phyloP scores from a whole-genome alignment of 2,329 filamentous ascomycete species.

The Lachnellula arida region DNA sequence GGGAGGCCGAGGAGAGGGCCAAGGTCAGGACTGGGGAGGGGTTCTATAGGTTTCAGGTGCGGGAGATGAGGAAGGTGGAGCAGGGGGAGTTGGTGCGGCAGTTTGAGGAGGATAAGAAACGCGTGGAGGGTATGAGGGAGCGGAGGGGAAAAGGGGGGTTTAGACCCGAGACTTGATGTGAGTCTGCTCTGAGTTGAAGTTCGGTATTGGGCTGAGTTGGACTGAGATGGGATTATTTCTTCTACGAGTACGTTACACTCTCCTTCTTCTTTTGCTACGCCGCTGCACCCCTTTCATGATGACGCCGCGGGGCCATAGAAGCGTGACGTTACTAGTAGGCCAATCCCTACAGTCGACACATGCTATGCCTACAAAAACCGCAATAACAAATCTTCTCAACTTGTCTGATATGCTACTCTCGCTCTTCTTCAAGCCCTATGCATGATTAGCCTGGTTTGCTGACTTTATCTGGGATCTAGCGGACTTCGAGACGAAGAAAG shows the following conservation, averaged over 20 bases:
- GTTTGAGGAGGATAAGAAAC: slow-evolving; percentile 74
- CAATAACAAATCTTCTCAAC: slow-evolving; percentile 62
- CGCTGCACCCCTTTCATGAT: slow-evolving; percentile 33
- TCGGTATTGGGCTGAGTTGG: neutral
- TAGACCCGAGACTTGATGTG: slow-evolving; percentile 41
- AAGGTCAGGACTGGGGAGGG: slow-evolving; percentile 62
- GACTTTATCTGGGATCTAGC: too few species aligned
- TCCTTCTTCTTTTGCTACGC: neutral
- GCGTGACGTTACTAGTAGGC: slow-evolving; percentile 33
- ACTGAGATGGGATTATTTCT: neutral
- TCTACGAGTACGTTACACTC: slow-evolving; percentile 1
- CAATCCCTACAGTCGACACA: slow-evolving; percentile 26
- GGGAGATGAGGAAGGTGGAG: slow-evolving; percentile 73
- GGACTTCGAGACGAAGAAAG: too few species aligned
- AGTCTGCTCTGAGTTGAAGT: too few species aligned
- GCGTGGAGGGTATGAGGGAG: slow-evolving; percentile 65
- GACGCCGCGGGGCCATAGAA: slow-evolving; percentile 51
- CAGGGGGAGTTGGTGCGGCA: slow-evolving; percentile 63
- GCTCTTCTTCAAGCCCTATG: neutral
- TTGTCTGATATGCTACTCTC: slow-evolving; percentile 43
- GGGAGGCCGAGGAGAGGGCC: slow-evolving; percentile 59
- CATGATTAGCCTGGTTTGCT: too few species aligned
- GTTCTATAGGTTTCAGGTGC: slow-evolving; percentile 80
- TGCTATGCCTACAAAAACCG: slow-evolving; percentile 58
- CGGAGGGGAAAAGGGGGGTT: slow-evolving; percentile 53